A percentile compares a stretch with the other conserved stretches of the same genome.
Conservation (phyloP, 768 basidiomycete genomes). For the Tubosaeta brunneosetosa region DNA sequence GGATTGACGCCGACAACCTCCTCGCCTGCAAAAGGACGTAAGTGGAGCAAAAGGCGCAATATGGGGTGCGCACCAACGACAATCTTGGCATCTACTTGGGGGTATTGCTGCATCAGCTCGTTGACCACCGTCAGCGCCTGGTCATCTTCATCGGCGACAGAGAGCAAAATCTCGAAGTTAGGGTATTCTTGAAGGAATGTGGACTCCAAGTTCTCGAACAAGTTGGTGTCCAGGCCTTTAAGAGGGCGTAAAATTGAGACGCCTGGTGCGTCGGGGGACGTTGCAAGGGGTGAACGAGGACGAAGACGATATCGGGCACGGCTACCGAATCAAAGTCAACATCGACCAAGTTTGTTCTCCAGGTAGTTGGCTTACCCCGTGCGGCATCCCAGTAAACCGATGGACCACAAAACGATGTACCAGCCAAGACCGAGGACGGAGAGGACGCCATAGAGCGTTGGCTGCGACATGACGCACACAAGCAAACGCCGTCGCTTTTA, state of each 20-base stretch:
- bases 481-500: no score
- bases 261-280: conserved; percentile 62
- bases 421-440: conserved; percentile 50
- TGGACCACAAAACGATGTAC: conserved; percentile 58
- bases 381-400: conserved; percentile 63
- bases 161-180: conserved; percentile 86
- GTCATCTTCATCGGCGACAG: conserved; percentile 84
- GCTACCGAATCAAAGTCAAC: conserved; percentile 37
- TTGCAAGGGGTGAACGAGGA: conserved; percentile 56
- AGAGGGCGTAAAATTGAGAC: conserved; percentile 93
- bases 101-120: conserved; percentile 75
- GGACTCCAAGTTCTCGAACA: conserved; percentile 94
- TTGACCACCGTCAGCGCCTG: conserved; percentile 82
- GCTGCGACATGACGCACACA: conserved; percentile 11
- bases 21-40: conserved; percentile 51
- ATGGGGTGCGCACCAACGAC: conserved; percentile 58
- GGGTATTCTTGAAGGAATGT: conserved; percentile 90
- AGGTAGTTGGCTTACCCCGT: conserved; percentile 53
- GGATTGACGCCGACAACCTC: conserved; percentile 89
- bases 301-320: conserved; percentile 70
- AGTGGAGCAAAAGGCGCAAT: not conserved
- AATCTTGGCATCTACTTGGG: conserved; percentile 64
- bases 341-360: not conserved
- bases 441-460: conserved; percentile 9
- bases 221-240: conserved; percentile 91